Evolutionary conservation across 176 grass and related monocot species (phyloP).

Genomic region (Bromus sterilis): DNA sequence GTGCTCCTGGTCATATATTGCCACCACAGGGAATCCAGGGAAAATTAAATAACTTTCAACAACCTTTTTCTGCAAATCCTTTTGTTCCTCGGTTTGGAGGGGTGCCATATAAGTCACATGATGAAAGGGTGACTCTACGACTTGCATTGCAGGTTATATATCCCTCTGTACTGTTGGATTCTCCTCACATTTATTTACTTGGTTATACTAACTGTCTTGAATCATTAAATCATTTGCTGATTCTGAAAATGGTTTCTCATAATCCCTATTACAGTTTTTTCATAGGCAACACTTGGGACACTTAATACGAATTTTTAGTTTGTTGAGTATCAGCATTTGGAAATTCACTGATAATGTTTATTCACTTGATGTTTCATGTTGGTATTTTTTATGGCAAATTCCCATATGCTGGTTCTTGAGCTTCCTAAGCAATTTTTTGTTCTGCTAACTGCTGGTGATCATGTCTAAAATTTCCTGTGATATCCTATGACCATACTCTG

Average conservation of each 20-base stretch:
- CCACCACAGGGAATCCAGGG: conserved; percentile 21
- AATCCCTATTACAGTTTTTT: background rate
- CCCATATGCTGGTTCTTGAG: background rate
- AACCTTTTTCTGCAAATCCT: conserved; percentile 39
- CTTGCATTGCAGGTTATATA: conserved; percentile 77
- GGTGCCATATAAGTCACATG: conserved; percentile 46
- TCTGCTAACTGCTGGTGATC: background rate
- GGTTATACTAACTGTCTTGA: background rate
- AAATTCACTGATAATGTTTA: conserved; percentile 2
- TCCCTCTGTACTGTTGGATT: background rate
- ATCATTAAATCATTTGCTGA: background rate
- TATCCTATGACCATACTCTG: background rate
- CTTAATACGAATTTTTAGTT: conserved; percentile 1
- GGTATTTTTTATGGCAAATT: background rate
- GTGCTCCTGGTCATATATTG: conserved; percentile 8
- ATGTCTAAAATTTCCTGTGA: background rate
- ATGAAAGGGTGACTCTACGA: conserved; percentile 68
- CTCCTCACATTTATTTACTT: background rate
- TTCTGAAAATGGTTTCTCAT: background rate
- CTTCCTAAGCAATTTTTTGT: conserved; percentile 2
- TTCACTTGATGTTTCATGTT: background rate
- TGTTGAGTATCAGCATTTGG: background rate
- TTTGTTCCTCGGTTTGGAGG: conserved; percentile 40
- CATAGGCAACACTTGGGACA: background rate
- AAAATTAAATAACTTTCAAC: conserved; percentile 24